A percentile compares a stretch with the other conserved stretches of the same genome.
phyloP scores from a whole-genome alignment of 2,329 filamentous ascomycete species.

The Curvularia lunata region DNA sequence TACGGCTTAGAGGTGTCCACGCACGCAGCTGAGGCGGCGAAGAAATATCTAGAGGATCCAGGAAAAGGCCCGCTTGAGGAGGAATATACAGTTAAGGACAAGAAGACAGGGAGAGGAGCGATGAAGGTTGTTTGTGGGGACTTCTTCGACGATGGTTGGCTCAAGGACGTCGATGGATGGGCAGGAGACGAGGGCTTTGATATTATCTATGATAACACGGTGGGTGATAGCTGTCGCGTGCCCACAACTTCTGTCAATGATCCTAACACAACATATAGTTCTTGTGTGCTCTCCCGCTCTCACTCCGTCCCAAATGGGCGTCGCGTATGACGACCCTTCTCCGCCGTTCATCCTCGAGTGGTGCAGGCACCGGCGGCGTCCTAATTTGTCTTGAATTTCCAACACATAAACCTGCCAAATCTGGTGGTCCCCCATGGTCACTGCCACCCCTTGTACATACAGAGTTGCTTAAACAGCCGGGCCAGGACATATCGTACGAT shows the following conservation, averaged over 20 bases:
- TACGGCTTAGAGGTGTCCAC: slow-evolving; percentile 74
- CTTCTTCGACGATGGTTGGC: slow-evolving; percentile 69
- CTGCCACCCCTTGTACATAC: slow-evolving; percentile 72
- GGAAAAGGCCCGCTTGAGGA: slow-evolving; percentile 47
- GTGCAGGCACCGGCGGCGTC: slow-evolving; percentile 47
- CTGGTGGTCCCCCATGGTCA: slow-evolving; percentile 75
- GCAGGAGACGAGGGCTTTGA: slow-evolving; percentile 62
- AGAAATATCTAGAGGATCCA: slow-evolving; percentile 46
- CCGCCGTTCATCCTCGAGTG: slow-evolving; percentile 37
- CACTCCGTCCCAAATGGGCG: slow-evolving; percentile 64
- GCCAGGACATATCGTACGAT: slow-evolving; percentile 69
- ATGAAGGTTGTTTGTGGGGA: slow-evolving; percentile 67
- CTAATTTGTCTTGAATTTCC: slow-evolving; percentile 79
- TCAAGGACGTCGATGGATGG: slow-evolving; percentile 46
- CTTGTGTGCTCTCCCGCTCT: slow-evolving; percentile 64
- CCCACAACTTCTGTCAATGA: not conserved
- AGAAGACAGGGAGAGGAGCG: slow-evolving; percentile 55
- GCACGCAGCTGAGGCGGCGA: slow-evolving; percentile 57
- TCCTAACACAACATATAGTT: slow-evolving; percentile 54
- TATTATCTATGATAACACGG: slow-evolving; percentile 69
- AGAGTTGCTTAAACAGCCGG: slow-evolving; percentile 73
- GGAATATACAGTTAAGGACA: slow-evolving; percentile 54
- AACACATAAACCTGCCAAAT: slow-evolving; percentile 69
- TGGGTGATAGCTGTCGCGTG: slow-evolving; percentile 39
- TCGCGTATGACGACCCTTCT: slow-evolving; percentile 62